Evolutionary conservation across 495 filamentous ascomycete genomes (phyloP).

Genomic region (Echria macrotheca): DNA sequence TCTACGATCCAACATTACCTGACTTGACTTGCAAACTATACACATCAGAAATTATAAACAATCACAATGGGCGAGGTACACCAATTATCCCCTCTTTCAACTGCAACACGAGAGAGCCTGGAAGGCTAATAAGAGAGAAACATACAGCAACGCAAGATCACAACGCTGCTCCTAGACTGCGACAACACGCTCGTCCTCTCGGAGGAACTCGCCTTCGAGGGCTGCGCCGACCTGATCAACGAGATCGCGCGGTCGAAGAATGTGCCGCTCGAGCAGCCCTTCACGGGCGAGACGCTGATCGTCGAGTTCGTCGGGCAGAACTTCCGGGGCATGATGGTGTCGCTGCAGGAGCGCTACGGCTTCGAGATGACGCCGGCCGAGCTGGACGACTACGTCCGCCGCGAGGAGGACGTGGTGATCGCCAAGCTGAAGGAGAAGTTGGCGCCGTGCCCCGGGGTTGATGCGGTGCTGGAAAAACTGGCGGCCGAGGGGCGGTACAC

Average conservation of each 20-base stretch:
- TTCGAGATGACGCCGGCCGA: constrained; percentile 65
- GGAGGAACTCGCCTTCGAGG: constrained; percentile 88
- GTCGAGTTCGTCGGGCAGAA: constrained; percentile 91
- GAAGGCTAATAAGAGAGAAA: no score
- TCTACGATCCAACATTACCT: no score
- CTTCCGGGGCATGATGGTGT: constrained; percentile 81
- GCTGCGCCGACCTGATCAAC: constrained; percentile 88
- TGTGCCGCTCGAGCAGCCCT: constrained; percentile 55
- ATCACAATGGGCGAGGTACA: no score
- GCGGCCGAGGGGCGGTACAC: constrained; percentile 59
- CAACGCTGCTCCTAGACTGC: constrained; percentile 80
- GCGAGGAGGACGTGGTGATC: constrained; percentile 80
- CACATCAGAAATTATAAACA: no score
- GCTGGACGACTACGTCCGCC: constrained; percentile 68
- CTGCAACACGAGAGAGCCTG: no score
- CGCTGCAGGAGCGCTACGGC: constrained; percentile 68
- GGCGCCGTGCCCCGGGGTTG: constrained; percentile 66
- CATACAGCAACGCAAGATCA: constrained; percentile 24
- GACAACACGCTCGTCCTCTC: constrained; percentile 97
- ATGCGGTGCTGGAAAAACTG: constrained; percentile 61
- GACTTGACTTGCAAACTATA: no score
- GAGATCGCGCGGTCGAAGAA: constrained; percentile 68
- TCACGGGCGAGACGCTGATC: constrained; percentile 75
- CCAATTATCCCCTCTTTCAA: no score
- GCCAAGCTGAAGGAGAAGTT: constrained; percentile 69